Conservation (phyloP, 2,329 filamentous ascomycete species). For the Colletotrichum costaricense region DNA sequence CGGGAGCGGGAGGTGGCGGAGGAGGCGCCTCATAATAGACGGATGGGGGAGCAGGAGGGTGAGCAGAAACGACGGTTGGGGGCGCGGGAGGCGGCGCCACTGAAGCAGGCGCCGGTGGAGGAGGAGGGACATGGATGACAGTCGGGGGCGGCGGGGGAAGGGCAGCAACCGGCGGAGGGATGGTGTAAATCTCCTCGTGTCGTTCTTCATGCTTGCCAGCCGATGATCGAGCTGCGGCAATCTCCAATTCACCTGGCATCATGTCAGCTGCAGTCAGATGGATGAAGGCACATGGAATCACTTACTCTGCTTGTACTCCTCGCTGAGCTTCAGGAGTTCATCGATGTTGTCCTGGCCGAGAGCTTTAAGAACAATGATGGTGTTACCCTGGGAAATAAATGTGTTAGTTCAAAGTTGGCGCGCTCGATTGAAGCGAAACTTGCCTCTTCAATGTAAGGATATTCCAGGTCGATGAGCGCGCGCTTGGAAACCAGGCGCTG, state of each 20-base stretch:
- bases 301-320: constrained; percentile 76
- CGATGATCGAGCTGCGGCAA: constrained; percentile 58
- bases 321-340: constrained; percentile 85
- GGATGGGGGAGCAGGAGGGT: constrained; percentile 41
- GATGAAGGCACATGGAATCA: background rate
- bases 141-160: constrained; percentile 43
- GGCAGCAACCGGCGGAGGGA: constrained; percentile 40
- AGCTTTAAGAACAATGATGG: constrained; percentile 84
- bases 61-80: constrained; percentile 41
- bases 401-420: background rate
- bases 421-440: constrained; percentile 40
- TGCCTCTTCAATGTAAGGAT: constrained; percentile 89
- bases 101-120: constrained; percentile 3
- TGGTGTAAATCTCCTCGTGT: constrained; percentile 54
- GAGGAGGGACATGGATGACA: constrained; percentile 34
- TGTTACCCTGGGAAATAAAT: constrained; percentile 70
- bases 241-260: constrained; percentile 54
- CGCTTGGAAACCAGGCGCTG: constrained; percentile 81
- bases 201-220: constrained; percentile 62
- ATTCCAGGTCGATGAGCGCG: constrained; percentile 85
- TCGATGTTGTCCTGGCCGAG: constrained; percentile 93
- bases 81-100: constrained; percentile 48
- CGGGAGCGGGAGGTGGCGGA: constrained; percentile 43
- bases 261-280: background rate
- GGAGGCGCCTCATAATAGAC: constrained; percentile 48